Percentiles rank a stretch among this genome's conserved stretches.
phyloP scores from a whole-genome alignment of 768 basidiomycete species.

The Boletus rex-veris region DNA sequence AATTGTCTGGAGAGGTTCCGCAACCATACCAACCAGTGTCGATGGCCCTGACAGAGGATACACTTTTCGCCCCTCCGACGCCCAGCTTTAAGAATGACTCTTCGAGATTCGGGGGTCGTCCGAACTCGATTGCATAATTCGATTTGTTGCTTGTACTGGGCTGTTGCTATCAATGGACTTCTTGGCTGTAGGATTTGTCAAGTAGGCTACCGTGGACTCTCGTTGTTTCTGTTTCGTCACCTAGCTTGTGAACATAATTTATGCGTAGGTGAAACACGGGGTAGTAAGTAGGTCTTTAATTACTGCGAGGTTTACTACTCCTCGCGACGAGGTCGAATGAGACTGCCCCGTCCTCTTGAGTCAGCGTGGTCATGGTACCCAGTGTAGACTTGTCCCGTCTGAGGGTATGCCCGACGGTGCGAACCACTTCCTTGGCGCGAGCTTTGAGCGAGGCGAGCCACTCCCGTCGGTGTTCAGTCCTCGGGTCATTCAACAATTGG shows the following conservation, averaged over 20 bases:
- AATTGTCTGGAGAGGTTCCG: constrained; percentile 36
- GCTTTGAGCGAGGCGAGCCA: constrained; percentile 18
- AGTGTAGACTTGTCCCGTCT: constrained; percentile 21
- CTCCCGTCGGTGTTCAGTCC: constrained; percentile 13
- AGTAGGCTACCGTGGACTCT: constrained; percentile 4
- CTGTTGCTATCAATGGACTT: not conserved
- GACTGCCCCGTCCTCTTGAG: constrained; percentile 28
- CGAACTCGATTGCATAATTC: constrained; percentile 40
- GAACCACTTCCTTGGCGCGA: constrained; percentile 18
- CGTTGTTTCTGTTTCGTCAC: constrained; percentile 3
- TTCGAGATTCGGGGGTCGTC: constrained; percentile 34
- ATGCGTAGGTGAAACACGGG: constrained; percentile 1
- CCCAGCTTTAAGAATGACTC: constrained; percentile 49
- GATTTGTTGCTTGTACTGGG: not conserved
- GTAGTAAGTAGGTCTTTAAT: constrained; percentile 10
- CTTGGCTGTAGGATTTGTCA: not conserved
- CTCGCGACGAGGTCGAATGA: constrained; percentile 30
- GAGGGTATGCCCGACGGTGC: constrained; percentile 9
- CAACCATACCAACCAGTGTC: constrained; percentile 76
- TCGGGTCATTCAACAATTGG: constrained; percentile 27
- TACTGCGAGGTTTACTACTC: constrained; percentile 25
- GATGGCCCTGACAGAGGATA: constrained; percentile 43
- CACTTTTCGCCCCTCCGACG: constrained; percentile 50
- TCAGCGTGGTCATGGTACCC: constrained; percentile 23
- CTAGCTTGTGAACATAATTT: constrained; percentile 8